Evolutionary conservation across 257 asterid species (phyloP).

Genomic region (Datura wrightii): DNA sequence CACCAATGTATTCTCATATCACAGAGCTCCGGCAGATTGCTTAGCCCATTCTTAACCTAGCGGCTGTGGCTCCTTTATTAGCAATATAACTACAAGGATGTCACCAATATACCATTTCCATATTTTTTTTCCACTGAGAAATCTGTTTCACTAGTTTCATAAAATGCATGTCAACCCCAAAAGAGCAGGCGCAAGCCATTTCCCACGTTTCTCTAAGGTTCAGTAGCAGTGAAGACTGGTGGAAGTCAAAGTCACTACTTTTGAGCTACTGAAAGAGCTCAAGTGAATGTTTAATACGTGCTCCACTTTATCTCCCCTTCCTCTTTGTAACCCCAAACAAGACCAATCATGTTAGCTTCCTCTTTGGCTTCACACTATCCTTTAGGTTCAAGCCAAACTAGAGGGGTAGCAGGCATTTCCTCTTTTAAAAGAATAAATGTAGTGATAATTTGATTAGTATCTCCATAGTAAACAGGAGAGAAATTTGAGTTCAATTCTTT

Average conservation of each 20-base stretch:
- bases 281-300: not conserved
- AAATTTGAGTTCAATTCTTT: not conserved
- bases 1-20: not conserved
- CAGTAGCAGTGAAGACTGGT: not conserved
- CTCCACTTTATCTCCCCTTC: not conserved
- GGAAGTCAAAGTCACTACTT: not conserved
- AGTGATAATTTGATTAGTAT: not conserved
- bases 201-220: not conserved
- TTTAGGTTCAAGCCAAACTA: not conserved
- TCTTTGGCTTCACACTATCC: slow-evolving; percentile 8
- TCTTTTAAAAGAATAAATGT: slow-evolving; percentile 5
- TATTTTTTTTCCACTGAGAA: not conserved
- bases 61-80: slow-evolving; percentile 1
- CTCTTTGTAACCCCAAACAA: not conserved
- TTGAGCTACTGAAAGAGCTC: not conserved
- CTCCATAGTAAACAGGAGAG: not conserved
- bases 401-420: not conserved
- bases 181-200: slow-evolving; percentile 6
- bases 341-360: not conserved
- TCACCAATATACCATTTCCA: not conserved
- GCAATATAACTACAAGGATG: not conserved
- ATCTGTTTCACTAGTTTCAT: slow-evolving; percentile 4
- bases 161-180: slow-evolving; percentile 5
- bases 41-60: slow-evolving; percentile 10
- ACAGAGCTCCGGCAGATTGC: not conserved